These are phyloP conservation scores for Nemania bipapillata DNA, from an alignment of 2,329 filamentous ascomycete species.

Conservation along the genomic window DNA sequence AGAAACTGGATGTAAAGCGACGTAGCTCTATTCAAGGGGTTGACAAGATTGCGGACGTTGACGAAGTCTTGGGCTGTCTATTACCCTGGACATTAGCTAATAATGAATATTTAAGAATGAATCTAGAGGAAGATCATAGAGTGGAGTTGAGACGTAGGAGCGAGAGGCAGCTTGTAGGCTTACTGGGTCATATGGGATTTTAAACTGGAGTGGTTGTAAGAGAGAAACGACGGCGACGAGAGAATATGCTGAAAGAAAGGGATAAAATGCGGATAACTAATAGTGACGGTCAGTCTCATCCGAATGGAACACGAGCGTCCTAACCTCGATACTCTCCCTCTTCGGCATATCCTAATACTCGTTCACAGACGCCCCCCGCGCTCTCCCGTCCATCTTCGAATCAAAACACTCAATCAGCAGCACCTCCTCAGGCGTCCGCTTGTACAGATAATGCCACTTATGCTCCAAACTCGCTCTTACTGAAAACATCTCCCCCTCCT, in stretches of 20 bases:
- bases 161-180: constrained; percentile 14
- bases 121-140: constrained; percentile 21
- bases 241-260: background rate
- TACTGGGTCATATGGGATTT: constrained; percentile 17
- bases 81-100: constrained; percentile 13
- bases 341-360: background rate
- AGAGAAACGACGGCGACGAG: background rate
- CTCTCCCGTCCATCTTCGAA: constrained; percentile 10
- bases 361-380: constrained; percentile 2
- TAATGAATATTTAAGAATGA: constrained; percentile 19
- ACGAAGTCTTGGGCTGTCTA: constrained; percentile 17
- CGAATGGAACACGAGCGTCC: constrained; percentile 3
- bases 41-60: constrained; percentile 22
- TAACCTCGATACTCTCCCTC: constrained; percentile 22
- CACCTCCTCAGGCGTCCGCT: constrained; percentile 2
- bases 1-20: constrained; percentile 11
- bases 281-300: background rate
- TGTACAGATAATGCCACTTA: constrained; percentile 10
- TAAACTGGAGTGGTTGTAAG: constrained; percentile 1
- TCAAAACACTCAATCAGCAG: constrained; percentile 16
- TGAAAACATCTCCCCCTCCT: constrained; percentile 1
- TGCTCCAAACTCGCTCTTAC: background rate
- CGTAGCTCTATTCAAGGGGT: constrained; percentile 16
- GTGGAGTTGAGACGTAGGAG: background rate
- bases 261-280: background rate